Evolutionary conservation across 306 rosid genomes (phyloP).

Genomic region (Sindora glabra): DNA sequence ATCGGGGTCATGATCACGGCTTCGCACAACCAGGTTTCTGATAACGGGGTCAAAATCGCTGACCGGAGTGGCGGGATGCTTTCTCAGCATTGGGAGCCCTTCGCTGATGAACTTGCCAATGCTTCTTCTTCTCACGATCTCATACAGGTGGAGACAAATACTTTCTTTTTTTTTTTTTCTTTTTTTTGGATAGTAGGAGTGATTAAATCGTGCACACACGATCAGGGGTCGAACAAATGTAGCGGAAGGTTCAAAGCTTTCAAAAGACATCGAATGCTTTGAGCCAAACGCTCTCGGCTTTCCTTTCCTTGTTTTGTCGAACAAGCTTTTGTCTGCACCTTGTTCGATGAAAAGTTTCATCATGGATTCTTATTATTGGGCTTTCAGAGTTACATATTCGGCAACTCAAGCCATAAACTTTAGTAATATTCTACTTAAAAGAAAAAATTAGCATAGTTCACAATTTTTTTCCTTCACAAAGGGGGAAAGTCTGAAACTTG

Average conservation of each 20-base stretch:
- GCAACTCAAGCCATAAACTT: no score
- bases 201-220: no score
- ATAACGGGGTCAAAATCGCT: conserved; percentile 84
- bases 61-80: conserved; percentile 85
- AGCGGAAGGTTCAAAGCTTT: no score
- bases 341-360: background rate
- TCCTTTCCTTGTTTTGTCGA: no score
- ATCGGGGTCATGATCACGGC: conserved; percentile 89
- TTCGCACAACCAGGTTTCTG: conserved; percentile 76
- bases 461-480: no score
- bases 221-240: no score
- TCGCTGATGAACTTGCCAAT: conserved; percentile 70
- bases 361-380: background rate
- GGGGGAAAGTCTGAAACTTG: no score
- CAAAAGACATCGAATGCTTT: no score
- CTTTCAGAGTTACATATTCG: background rate
- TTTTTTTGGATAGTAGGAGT: background rate
- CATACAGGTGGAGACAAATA: conserved; percentile 15
- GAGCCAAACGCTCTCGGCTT: no score
- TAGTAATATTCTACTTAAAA: no score
- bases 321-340: no score
- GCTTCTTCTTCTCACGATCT: conserved; percentile 58
- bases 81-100: conserved; percentile 88
- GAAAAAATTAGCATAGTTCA: no score
- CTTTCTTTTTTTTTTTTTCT: background rate